These are phyloP conservation scores for Fusarium sp. DNA, from an alignment of 2,329 filamentous ascomycete species.

Conservation along the genomic window DNA sequence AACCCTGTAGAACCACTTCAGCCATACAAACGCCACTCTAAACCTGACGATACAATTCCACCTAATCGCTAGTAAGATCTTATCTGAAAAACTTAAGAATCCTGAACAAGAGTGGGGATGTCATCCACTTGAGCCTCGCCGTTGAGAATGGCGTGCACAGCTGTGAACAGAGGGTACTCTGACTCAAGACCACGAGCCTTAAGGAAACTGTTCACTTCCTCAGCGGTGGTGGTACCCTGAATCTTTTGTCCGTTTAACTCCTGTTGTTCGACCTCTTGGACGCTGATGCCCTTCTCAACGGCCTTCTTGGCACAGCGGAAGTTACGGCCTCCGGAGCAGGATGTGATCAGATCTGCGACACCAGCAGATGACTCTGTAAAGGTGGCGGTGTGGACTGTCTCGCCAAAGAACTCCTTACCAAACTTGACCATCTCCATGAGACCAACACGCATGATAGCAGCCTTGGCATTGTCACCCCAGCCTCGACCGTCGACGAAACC, in stretches of 20 bases:
- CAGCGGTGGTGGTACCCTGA: conserved; percentile 91
- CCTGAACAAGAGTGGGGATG: conserved; percentile 76
- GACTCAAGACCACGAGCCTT: conserved; percentile 80
- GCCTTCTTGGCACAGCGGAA: conserved; percentile 93
- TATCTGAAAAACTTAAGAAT: conserved; percentile 40
- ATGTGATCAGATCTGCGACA: conserved; percentile 95
- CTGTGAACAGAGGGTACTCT: conserved; percentile 93
- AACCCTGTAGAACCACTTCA: conserved; percentile 25
- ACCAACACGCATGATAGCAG: conserved; percentile 97
- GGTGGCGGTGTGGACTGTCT: conserved; percentile 82
- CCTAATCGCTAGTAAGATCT: conserved; percentile 1
- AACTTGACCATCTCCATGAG: conserved; percentile 97
- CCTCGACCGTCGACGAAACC: conserved; percentile 95
- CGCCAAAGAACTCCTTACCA: conserved; percentile 90
- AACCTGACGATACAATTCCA: conserved; percentile 23
- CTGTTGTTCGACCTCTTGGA: conserved; percentile 87
- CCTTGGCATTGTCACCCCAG: conserved; percentile 99
- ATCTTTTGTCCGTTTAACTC: conserved; percentile 98
- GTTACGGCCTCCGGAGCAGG: conserved; percentile 91
- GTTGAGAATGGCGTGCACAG: conserved; percentile 83
- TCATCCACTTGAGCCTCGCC: conserved; percentile 82
- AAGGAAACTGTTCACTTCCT: conserved; percentile 91
- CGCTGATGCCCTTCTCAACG: conserved; percentile 80
- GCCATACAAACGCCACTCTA: conserved; percentile 43
- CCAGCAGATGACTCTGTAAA: conserved; percentile 98